Conservation (phyloP, 176 grass and related monocot genomes). For the Hordeum marinum region DNA sequence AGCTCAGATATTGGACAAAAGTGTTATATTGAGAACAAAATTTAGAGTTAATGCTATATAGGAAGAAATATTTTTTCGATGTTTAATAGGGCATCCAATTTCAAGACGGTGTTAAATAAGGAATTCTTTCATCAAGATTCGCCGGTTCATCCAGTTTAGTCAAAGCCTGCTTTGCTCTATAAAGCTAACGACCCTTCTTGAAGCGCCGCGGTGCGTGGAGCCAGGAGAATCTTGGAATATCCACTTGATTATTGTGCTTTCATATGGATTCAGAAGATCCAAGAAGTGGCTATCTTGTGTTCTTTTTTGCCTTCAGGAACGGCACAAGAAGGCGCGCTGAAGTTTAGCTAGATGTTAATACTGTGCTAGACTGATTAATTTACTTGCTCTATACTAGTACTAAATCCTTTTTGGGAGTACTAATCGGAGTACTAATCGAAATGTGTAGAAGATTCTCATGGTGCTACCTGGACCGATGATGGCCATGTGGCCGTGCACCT, state of each 20-base stretch:
- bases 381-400: neutral
- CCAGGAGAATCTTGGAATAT: neutral
- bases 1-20: no score
- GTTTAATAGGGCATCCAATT: no score
- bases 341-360: neutral
- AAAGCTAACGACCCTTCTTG: neutral
- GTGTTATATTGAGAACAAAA: no score
- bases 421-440: no score
- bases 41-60: no score
- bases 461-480: neutral
- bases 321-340: neutral
- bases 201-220: neutral
- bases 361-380: neutral
- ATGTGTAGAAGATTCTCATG: neutral
- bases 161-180: neutral
- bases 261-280: neutral
- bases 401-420: no score
- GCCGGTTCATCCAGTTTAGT: neutral
- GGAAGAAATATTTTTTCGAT: no score
- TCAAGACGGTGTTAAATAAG: no score
- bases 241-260: neutral
- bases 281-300: neutral
- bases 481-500: neutral
- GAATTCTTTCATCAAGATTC: neutral
- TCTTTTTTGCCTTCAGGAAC: neutral